Percentiles rank a stretch among this genome's conserved stretches.
phyloP scores from a whole-genome alignment of 495 filamentous ascomycete genomes.

The Arthonia radiata region DNA sequence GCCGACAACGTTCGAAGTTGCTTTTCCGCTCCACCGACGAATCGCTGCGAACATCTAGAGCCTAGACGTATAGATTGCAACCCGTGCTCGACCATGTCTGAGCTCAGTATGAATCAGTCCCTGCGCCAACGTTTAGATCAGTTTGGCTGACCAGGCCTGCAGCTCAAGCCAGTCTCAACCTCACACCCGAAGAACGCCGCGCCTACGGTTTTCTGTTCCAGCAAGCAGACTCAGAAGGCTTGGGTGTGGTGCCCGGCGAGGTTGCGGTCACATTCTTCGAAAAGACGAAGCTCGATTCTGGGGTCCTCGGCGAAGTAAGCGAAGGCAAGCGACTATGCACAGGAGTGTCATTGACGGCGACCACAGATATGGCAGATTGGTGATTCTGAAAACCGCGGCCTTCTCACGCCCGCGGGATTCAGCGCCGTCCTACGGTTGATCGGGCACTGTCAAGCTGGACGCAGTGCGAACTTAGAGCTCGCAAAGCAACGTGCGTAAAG shows the following conservation, averaged over 20 bases:
- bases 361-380: slow-evolving; percentile 93
- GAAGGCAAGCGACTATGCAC: neutral
- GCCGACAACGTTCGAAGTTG: too few relatives aligned
- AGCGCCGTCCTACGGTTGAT: slow-evolving; percentile 79
- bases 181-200: slow-evolving; percentile 79
- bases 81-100: too few relatives aligned
- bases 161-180: slow-evolving; percentile 52
- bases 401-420: slow-evolving; percentile 78
- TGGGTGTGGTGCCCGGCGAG: slow-evolving; percentile 90
- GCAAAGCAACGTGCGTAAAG: slow-evolving; percentile 35
- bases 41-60: too few relatives aligned
- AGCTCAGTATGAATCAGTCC: too few relatives aligned
- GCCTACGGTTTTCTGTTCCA: slow-evolving; percentile 78
- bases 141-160: slow-evolving; percentile 3
- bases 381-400: slow-evolving; percentile 82
- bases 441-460: slow-evolving; percentile 75
- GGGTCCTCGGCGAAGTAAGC: slow-evolving; percentile 67
- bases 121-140: too few relatives aligned
- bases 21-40: too few relatives aligned
- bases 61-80: too few relatives aligned
- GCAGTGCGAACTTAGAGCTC: slow-evolving; percentile 54
- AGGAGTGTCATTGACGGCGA: slow-evolving; percentile 1
- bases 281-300: slow-evolving; percentile 66
- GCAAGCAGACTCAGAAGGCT: slow-evolving; percentile 63
- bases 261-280: slow-evolving; percentile 95